Evolutionary conservation across 495 filamentous ascomycete genomes (phyloP).

Genomic region (Cenococcum geophilum): DNA sequence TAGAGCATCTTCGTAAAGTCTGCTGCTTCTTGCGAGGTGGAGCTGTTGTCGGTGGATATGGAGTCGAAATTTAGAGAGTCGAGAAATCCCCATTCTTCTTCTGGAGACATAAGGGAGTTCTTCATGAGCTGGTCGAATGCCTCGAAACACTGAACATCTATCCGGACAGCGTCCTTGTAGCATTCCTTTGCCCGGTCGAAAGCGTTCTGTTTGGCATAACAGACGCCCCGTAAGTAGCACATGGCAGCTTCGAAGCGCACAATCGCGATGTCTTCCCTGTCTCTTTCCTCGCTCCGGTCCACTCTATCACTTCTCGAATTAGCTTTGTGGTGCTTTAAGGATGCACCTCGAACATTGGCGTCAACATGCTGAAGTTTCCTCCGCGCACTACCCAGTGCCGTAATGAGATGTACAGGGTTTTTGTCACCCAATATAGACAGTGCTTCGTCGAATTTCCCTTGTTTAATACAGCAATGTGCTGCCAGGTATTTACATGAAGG

Average conservation of each 20-base stretch:
- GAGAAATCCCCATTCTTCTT: constrained; percentile 91
- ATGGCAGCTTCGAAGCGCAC: constrained; percentile 89
- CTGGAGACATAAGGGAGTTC: constrained; percentile 94
- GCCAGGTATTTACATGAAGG: constrained; percentile 86
- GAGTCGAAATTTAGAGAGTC: constrained; percentile 87
- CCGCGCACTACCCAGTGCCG: constrained; percentile 56
- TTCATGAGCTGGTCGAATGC: constrained; percentile 97
- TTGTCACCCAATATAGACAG: constrained; percentile 83
- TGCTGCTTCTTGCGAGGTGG: constrained; percentile 68
- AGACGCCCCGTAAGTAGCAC: constrained; percentile 90
- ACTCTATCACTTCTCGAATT: constrained; percentile 45
- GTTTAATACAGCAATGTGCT: constrained; percentile 87
- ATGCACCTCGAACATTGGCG: constrained; percentile 34
- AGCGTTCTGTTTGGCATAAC: constrained; percentile 94
- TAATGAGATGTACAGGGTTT: constrained; percentile 80
- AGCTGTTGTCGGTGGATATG: constrained; percentile 52
- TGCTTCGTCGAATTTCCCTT: constrained; percentile 82
- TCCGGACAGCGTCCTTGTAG: constrained; percentile 93
- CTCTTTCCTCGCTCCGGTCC: constrained; percentile 58
- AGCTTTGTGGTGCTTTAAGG: constrained; percentile 45
- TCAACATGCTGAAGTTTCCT: constrained; percentile 48
- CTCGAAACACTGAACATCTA: constrained; percentile 98
- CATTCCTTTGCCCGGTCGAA: constrained; percentile 97
- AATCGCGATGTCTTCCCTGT: constrained; percentile 62
- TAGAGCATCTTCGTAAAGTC: constrained; percentile 96